Conservation (phyloP, 768 basidiomycete genomes). For the Tephrocybe sp. region DNA sequence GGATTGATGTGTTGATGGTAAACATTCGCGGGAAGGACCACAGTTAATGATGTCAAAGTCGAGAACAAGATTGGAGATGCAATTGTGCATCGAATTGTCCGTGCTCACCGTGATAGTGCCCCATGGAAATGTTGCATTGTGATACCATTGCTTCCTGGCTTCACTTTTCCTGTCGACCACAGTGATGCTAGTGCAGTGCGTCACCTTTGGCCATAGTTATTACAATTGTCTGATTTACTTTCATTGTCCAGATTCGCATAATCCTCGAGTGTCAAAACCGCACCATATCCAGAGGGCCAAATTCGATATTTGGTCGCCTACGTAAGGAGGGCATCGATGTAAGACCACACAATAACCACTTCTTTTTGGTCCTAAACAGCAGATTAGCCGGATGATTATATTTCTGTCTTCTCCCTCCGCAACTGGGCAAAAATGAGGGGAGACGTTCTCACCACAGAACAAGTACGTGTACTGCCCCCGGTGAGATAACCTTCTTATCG, state of each 20-base stretch:
- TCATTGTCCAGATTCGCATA: constrained; percentile 67
- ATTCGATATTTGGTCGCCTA: constrained; percentile 87
- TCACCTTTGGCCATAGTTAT: constrained; percentile 9
- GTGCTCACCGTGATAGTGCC: constrained; percentile 76
- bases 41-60: constrained; percentile 78
- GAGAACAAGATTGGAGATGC: constrained; percentile 97
- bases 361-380: constrained; percentile 9
- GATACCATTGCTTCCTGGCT: constrained; percentile 91
- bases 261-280: constrained; percentile 95
- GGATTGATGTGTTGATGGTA: constrained; percentile 1
- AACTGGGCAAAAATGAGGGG: constrained; percentile 92
- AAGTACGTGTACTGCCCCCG: constrained; percentile 40
- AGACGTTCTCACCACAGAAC: constrained; percentile 83
- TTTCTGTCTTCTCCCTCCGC: constrained; percentile 85
- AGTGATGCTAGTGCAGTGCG: constrained; percentile 88
- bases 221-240: background rate
- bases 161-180: constrained; percentile 90
- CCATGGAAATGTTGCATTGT: constrained; percentile 93
- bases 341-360: constrained; percentile 22
- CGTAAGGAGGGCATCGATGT: constrained; percentile 88
- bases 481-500: constrained; percentile 6
- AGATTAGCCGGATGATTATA: constrained; percentile 89
- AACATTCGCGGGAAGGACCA: constrained; percentile 49
- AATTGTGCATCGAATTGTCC: constrained; percentile 84
- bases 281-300: constrained; percentile 82